phyloP scores from a whole-genome alignment of 352 stramenopile genomes.

The Peronospora belbahrii region DNA sequence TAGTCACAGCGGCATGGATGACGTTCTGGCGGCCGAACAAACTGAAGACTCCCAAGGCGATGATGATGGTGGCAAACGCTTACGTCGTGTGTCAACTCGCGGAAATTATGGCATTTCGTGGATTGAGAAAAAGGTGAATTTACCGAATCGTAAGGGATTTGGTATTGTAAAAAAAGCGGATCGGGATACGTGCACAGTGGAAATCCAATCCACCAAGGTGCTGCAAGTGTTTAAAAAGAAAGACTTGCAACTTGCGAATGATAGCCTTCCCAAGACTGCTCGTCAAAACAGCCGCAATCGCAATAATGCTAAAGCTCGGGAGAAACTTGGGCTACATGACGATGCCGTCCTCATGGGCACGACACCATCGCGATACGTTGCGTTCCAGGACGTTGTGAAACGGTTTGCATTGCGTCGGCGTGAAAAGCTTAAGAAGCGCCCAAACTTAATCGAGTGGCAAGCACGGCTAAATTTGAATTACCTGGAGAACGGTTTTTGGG shows the following conservation, averaged over 20 bases:
- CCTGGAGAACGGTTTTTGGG: conserved; percentile 42
- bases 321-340: conserved; percentile 61
- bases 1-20: conserved; percentile 44
- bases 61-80: conserved; percentile 55
- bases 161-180: conserved; percentile 81
- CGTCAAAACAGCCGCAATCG: conserved; percentile 50
- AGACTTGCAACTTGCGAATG: conserved; percentile 70
- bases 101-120: conserved; percentile 83
- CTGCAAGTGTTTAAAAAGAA: conserved; percentile 85
- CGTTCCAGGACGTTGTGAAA: conserved; percentile 83
- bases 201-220: conserved; percentile 60
- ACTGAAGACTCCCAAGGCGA: conserved; percentile 78
- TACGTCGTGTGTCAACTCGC: conserved; percentile 57
- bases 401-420: conserved; percentile 72
- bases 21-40: conserved; percentile 41
- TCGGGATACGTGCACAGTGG: conserved; percentile 79
- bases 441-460: conserved; percentile 77
- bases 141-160: conserved; percentile 66
- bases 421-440: conserved; percentile 78
- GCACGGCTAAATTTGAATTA: conserved; percentile 60
- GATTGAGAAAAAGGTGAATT: conserved; percentile 79
- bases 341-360: conserved; percentile 78
- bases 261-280: conserved; percentile 43
- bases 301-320: conserved; percentile 66
- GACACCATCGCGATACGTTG: conserved; percentile 65